Conservation (phyloP, 2,329 filamentous ascomycete species). For the Colletotrichum truncatum region DNA sequence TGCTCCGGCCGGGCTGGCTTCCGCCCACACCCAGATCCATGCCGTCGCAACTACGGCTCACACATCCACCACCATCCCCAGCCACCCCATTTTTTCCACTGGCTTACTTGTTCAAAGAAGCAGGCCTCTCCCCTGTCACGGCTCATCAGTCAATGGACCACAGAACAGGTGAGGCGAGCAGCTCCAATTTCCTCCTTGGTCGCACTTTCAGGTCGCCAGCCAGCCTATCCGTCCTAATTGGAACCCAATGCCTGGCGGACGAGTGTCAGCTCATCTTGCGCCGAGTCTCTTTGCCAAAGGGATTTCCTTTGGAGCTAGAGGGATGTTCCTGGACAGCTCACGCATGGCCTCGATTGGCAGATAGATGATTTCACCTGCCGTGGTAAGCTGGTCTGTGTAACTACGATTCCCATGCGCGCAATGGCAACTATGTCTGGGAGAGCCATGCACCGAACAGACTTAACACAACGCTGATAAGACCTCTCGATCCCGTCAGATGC, state of each 20-base stretch:
- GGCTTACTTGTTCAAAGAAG: conserved; percentile 1
- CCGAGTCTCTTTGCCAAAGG: not conserved
- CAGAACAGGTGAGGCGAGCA: conserved; percentile 21
- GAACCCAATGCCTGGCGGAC: not conserved
- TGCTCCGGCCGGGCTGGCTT: not conserved
- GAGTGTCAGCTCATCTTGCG: conserved; percentile 14
- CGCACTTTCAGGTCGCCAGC: not conserved
- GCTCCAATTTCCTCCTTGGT: conserved; percentile 6
- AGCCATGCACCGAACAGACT: conserved; percentile 7
- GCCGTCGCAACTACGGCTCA: not conserved
- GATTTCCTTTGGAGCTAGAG: not conserved
- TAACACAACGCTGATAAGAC: conserved; percentile 1
- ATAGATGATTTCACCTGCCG: not conserved
- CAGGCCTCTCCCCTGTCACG: conserved; percentile 22
- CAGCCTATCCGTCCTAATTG: conserved; percentile 10
- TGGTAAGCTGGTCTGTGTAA: conserved; percentile 4
- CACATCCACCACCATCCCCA: conserved; percentile 13
- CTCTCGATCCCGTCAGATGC: not conserved
- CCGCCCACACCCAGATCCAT: conserved; percentile 7
- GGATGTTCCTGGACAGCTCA: conserved; percentile 18
- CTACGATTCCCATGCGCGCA: conserved; percentile 17
- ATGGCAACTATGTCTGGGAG: not conserved
- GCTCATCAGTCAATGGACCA: conserved; percentile 8
- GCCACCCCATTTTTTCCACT: conserved; percentile 15
- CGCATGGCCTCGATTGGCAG: conserved; percentile 9